Base-by-base conservation (phyloP, 371 early-diverging fungal species). In the Mucor racemosus region DNA sequence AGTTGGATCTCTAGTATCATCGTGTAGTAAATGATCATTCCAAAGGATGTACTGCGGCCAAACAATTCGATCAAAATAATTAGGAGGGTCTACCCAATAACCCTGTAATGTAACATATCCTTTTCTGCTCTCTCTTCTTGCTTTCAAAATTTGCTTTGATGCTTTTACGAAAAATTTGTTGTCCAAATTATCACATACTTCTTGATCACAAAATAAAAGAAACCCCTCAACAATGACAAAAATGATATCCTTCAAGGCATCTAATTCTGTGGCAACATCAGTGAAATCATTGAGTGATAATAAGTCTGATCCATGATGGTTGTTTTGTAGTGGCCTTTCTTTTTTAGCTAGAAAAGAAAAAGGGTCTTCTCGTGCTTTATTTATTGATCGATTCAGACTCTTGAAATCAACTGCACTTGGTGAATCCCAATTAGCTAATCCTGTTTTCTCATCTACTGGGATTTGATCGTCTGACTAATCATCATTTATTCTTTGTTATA, bases 151-250 rank as follows among this genome's bases (percentile, higher is more conserved):
- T 10, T 79, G 73, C 55, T 80, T 83, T 1, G 78, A 72, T 0
- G 91, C 88, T 35, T 77, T 78, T 5, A 92, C 61, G 62, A 90
- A 90, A 38, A 92, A 62, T 17, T 82, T 81, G 13, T 78, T 66
- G 61, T 92, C 89, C n/a, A 91, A 78, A 10, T 75, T 67, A 1
- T 74, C 66, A 7, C 83, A 68, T 11, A 88, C 69, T 15, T 75
- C 64, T 11, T 63, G 48, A 42, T 80, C 62, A 36, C 66, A 74
- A 71, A 74, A 93, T 59, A 93, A 74, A 36, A 93, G 75, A 63
- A 94, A 92, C 9, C 94, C 94, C 65, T 94, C 94, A 11, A 92
- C 82, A 15, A 94, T 78, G 13, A 90, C 73, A 65, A 90, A 80
- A 3, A 33, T 62, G 56, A 57, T 60, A 64, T 70, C 46, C 19